Conservation (phyloP, 1,139 yeast species). For the Candida pseudoviswanathii region DNA sequence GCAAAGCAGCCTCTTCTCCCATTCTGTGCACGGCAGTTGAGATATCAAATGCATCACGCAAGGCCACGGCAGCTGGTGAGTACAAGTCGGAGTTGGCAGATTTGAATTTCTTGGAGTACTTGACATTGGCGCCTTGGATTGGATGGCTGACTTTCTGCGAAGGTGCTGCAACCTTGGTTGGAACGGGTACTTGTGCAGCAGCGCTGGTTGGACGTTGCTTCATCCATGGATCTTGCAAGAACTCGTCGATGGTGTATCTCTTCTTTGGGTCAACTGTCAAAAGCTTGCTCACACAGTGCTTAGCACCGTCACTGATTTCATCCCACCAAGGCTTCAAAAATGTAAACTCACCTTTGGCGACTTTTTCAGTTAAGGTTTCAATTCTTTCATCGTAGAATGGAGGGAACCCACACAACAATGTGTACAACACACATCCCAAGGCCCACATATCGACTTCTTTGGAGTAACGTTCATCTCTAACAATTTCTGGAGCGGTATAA, state of each 20-base stretch:
- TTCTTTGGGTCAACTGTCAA: constrained; percentile 80
- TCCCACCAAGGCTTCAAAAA: constrained; percentile 68
- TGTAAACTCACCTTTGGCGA: constrained; percentile 59
- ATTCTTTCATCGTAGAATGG: constrained; percentile 63
- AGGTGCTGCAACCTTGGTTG: constrained; percentile 4
- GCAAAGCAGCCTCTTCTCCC: constrained; percentile 77
- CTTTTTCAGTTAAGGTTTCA: constrained; percentile 57
- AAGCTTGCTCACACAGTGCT: constrained; percentile 68
- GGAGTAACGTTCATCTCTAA: constrained; percentile 58
- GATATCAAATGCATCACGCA: constrained; percentile 93
- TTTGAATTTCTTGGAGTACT: constrained; percentile 28
- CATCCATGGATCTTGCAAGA: constrained; percentile 87
- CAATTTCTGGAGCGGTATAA: constrained; percentile 65
- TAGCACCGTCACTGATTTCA: constrained; percentile 56
- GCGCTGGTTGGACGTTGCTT: constrained; percentile 21
- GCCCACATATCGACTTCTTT: constrained; percentile 69
- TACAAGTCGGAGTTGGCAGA: constrained; percentile 36
- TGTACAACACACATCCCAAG: constrained; percentile 61
- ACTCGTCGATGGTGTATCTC: constrained; percentile 77
- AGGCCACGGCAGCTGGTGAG: constrained; percentile 89
- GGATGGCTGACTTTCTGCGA: constrained; percentile 23
- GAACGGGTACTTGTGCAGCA: constrained; percentile 5
- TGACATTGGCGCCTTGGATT: constrained; percentile 21
- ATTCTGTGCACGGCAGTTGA: constrained; percentile 92
- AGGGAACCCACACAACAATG: constrained; percentile 63